A percentile compares a stretch with the other conserved stretches of the same genome.
Evolutionary conservation across 352 stramenopile species (phyloP).

Genomic region (Globisporangium sylvaticum): DNA sequence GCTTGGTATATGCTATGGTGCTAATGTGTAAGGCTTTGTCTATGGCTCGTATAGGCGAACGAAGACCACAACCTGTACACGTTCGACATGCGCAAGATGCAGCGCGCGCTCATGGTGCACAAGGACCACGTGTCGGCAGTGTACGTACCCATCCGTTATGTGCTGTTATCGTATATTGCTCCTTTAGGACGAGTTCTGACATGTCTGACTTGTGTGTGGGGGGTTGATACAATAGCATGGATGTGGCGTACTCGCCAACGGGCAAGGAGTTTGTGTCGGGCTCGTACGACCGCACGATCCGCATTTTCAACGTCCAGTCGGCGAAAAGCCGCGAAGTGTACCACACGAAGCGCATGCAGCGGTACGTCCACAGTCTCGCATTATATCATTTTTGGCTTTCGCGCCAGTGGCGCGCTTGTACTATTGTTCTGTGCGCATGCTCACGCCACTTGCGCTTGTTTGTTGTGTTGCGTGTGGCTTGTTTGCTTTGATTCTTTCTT

Average conservation of each 20-base stretch:
- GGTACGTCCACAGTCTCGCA: conserved; percentile 31
- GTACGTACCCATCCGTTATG: conserved; percentile 33
- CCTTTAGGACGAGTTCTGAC: background rate
- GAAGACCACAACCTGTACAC: conserved; percentile 99
- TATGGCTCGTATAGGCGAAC: conserved; percentile 75
- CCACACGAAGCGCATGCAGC: conserved; percentile 99
- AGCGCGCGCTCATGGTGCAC: conserved; percentile 92
- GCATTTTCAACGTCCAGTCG: conserved; percentile 93
- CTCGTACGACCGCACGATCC: conserved; percentile 97
- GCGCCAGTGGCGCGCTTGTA: background rate
- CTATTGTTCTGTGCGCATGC: conserved; percentile 1
- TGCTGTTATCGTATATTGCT: background rate
- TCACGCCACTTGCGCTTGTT: conserved; percentile 1
- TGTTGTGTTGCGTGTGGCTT: background rate
- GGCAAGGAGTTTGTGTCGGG: conserved; percentile 97
- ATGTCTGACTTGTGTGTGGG: background rate
- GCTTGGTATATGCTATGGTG: background rate
- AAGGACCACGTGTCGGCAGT: conserved; percentile 98
- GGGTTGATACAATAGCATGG: conserved; percentile 71
- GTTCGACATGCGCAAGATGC: conserved; percentile 99
- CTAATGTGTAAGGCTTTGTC: background rate
- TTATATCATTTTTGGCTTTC: background rate
- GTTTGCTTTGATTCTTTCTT: background rate
- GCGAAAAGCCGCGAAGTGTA: conserved; percentile 92
- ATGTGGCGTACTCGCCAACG: conserved; percentile 96